phyloP scores from a whole-genome alignment of 805 yeast genomes.

The Pichia heedii region DNA sequence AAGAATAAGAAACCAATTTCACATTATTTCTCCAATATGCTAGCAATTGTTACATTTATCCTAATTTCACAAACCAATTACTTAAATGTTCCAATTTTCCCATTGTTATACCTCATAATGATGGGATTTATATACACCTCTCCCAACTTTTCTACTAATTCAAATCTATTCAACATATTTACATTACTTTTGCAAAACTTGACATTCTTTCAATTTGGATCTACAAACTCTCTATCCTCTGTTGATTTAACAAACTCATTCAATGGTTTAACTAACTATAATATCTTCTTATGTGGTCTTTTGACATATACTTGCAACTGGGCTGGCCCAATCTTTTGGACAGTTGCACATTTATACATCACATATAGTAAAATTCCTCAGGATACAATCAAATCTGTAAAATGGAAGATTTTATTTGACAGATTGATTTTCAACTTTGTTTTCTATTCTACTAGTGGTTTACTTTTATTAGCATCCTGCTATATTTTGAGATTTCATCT shows the following conservation, averaged over 20 bases:
- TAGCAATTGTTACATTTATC: conserved; percentile 31
- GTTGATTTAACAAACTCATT: conserved; percentile 88
- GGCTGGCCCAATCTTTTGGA: conserved; percentile 81
- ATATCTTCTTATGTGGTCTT: conserved; percentile 61
- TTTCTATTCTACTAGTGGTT: conserved; percentile 53
- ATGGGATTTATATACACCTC: conserved; percentile 12
- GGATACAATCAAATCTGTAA: conserved; percentile 13
- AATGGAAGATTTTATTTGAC: conserved; percentile 28
- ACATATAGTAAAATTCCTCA: conserved; percentile 6
- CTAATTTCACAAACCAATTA: conserved; percentile 48
- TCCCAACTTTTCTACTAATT: conserved; percentile 7
- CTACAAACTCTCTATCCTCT: conserved; percentile 86
- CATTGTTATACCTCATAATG: conserved; percentile 27
- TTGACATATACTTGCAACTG: conserved; percentile 79
- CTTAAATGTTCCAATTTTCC: conserved; percentile 45
- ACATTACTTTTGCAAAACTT: conserved; percentile 58
- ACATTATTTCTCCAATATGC: conserved; percentile 28
- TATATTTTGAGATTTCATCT: conserved; percentile 69
- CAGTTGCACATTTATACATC: conserved; percentile 32
- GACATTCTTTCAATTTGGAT: conserved; percentile 79
- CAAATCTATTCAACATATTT: conserved; percentile 23
- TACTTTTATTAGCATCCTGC: conserved; percentile 61
- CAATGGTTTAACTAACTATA: conserved; percentile 72
- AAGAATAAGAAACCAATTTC: neutral
- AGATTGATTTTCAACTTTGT: conserved; percentile 32